phyloP scores from a whole-genome alignment of 306 rosid species.

The Quercus robur region DNA sequence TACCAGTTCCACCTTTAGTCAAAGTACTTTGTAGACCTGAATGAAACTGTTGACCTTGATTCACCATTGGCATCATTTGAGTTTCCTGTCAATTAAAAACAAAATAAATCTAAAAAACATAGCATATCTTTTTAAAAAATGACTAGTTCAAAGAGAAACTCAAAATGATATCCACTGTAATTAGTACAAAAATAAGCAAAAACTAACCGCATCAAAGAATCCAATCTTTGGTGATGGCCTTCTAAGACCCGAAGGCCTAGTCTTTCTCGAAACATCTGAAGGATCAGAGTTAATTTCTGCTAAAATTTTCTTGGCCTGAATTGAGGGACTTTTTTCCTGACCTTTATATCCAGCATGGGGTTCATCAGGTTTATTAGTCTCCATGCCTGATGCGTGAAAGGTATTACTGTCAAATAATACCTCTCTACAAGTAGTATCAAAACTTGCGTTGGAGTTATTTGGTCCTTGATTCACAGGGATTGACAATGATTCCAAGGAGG shows the following conservation, averaged over 20 bases:
- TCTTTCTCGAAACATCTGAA: conserved; percentile 12
- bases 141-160: not conserved
- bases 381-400: conserved; percentile 8
- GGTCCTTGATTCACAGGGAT: conserved; percentile 13
- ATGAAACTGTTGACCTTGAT: not conserved
- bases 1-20: conserved; percentile 6
- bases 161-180: not conserved
- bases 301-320: not conserved
- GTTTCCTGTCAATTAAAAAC: conserved; percentile 30
- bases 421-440: not conserved
- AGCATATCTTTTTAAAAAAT: too few species aligned
- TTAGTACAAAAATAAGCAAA: not conserved
- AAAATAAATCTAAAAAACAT: not conserved
- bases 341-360: not conserved
- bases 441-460: not conserved
- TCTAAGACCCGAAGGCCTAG: conserved; percentile 46
- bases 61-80: conserved; percentile 1
- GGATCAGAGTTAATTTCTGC: conserved; percentile 5
- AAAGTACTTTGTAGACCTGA: not conserved
- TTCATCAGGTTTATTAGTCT: not conserved
- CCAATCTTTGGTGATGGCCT: conserved; percentile 53
- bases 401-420: not conserved
- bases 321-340: not conserved
- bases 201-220: conserved; percentile 48
- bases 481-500: conserved; percentile 27